These are phyloP conservation scores for Beauveria asiatica DNA, from an alignment of 2,329 filamentous ascomycete species.

Conservation along the genomic window DNA sequence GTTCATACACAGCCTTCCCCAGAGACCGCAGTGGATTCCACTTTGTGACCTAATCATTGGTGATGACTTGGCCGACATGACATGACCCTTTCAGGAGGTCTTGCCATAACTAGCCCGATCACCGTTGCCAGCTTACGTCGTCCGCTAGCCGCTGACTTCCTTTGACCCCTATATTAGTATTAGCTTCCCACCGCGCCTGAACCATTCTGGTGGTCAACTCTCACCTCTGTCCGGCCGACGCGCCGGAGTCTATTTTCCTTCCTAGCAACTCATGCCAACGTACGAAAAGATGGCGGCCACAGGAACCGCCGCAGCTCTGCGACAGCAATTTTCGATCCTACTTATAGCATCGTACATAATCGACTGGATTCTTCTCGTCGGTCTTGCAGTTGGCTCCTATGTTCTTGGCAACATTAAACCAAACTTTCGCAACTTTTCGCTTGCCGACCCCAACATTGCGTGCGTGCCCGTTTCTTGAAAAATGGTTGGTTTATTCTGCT, in stretches of 20 bases:
- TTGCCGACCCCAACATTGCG: slow-evolving; percentile 67
- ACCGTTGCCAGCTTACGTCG: slow-evolving; percentile 3
- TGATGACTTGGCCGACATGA: neutral
- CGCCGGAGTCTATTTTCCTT: neutral
- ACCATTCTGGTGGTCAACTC: neutral
- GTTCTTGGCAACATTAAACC: slow-evolving; percentile 53
- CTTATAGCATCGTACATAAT: slow-evolving; percentile 58
- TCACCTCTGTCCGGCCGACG: neutral
- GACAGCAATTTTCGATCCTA: slow-evolving; percentile 22
- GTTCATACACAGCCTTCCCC: slow-evolving; percentile 1
- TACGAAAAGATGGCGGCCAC: slow-evolving; percentile 22
- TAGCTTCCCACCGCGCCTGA: neutral
- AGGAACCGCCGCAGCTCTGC: slow-evolving; percentile 14
- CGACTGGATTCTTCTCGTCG: slow-evolving; percentile 64
- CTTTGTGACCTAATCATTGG: neutral
- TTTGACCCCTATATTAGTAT: neutral
- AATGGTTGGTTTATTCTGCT: neutral
- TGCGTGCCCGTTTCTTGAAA: slow-evolving; percentile 24
- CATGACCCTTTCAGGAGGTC: neutral
- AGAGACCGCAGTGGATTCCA: neutral
- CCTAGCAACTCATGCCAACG: slow-evolving; percentile 16
- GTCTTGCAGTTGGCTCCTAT: slow-evolving; percentile 47
- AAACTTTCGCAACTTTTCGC: slow-evolving; percentile 62
- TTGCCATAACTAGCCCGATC: neutral
- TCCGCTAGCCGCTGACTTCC: neutral